Conservation (phyloP, 306 rosid genomes). For the Hippophae gyantsensis region DNA sequence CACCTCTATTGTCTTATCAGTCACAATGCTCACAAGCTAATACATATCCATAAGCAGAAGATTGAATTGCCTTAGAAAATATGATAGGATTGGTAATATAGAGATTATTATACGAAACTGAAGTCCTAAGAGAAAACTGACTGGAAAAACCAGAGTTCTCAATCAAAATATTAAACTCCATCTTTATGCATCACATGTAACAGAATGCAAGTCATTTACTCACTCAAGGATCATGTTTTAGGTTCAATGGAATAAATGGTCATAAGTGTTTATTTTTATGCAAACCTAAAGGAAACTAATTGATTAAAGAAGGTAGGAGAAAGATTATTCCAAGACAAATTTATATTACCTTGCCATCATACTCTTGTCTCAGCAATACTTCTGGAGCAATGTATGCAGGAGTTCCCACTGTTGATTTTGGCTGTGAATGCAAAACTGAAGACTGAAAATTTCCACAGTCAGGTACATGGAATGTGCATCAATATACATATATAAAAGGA, state of each 20-base stretch:
- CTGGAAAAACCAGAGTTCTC: no score
- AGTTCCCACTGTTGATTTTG: slow-evolving; percentile 92
- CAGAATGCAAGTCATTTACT: neutral
- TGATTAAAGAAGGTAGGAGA: neutral
- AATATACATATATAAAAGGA: slow-evolving; percentile 1
- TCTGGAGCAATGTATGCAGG: slow-evolving; percentile 99
- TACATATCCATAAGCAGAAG: neutral
- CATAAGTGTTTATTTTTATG: no score
- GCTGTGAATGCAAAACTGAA: slow-evolving; percentile 92
- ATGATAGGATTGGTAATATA: neutral
- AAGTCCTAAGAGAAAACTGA: no score
- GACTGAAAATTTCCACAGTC: slow-evolving; percentile 50
- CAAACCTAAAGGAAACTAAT: neutral
- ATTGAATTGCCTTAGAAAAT: slow-evolving; percentile 1
- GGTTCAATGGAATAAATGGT: neutral
- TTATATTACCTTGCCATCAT: slow-evolving; percentile 78
- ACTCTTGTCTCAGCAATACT: slow-evolving; percentile 73
- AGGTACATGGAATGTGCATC: slow-evolving; percentile 1
- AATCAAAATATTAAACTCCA: neutral
- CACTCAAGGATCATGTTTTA: neutral
- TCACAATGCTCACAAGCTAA: neutral
- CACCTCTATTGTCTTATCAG: neutral
- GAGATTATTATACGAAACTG: no score
- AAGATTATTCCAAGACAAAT: slow-evolving; percentile 8
- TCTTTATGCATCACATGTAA: neutral